Evolutionary conservation across 306 rosid genomes (phyloP), one percentile per base, ranked within the genome.

Genomic region (Arachis stenosperma): DNA sequence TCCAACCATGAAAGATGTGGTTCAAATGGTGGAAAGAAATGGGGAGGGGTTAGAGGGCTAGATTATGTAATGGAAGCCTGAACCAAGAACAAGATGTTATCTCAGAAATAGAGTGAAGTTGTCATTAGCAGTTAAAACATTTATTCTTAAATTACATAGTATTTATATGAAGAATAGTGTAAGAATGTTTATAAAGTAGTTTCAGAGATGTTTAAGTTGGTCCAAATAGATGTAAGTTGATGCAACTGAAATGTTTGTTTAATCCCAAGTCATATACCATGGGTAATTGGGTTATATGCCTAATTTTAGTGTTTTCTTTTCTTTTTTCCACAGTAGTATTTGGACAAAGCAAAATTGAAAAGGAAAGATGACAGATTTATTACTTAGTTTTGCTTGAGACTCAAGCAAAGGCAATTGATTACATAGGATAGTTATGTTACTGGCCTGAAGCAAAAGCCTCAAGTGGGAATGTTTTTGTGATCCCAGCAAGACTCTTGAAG

Each of bases 401-500:
- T 51, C 0, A 33, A 33, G 37, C 37, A 33, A 33, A 52, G 54
- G 54, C 13, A 52, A 39, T 53, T 53, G 51, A 40, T 11, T 54
- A 55, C 9, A 22, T 10, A 12, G 12, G 42, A 55, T 9, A 55
- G 41, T 13, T 52, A 29, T 54, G 3, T 78, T 60, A 92, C 90
- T 92, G 92, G 43, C 93, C 96, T 29, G 98, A 89, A 54, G 93
- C 96, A 51, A 93, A 93, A 8, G 97, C 97, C 47, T 93, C 93
- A 53, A 83, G 82, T 0, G 97, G 98, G 77, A 93, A 90, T 50
- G 89, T 90, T 80, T 93, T 93, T 41, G 98, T 93, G 79, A 93
- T 86, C 4, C 97, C 98, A 6, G 96, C 98, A 5, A 93, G 85
- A 79, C 98, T 90, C 89, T 90, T 93, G 92, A 93, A 93, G 53